Evolutionary conservation across 2,329 filamentous ascomycete species (phyloP), one percentile per base, ranked within the genome.

Genomic region (Cladophialophora bantiana): DNA sequence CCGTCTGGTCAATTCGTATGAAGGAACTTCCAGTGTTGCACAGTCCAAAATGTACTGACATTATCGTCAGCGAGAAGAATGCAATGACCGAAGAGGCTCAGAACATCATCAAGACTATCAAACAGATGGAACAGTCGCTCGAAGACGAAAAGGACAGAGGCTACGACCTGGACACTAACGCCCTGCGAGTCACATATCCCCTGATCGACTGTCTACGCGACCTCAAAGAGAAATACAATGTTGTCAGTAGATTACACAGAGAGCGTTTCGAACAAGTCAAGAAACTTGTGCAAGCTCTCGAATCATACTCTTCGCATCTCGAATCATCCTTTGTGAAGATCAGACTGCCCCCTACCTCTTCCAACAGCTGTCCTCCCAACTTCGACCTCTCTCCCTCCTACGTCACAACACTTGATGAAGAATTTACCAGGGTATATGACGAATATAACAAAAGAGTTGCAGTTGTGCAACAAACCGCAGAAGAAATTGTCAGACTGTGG

Each of bases 261-360:
- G 94, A 98, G 80, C 90, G 95, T 68, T 97, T 93, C 74, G 94
- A 97, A 76, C 93, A 98, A 83, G 93, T 98, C 67, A 94, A 92
- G 80, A 97, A 97, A 84, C 90, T 99, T 70, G 93, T 93, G 31
- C 89, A 96, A 79, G 94, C 94, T 3, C 89, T 99, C 59, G 90
- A 97, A 77, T 97, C 94, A 4, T 99, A 98, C 78, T 96, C 95
- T 1, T 96, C 92, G 9, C 95, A 98, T 77, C 90, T 99, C 55
- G 95, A 99, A 78, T 83, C 92, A 10, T 90, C 90, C 2, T 98
- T 98, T 77, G 87, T 98, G 71, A 88, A 89, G 75, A 89, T 98
- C 75, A 86, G 90, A 48, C 86, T 99, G 6, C 95, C 95, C 1
- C 94, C 94, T 0, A 93, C 90, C 2, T 88, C 87, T 1, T 90